Evolutionary conservation across 2,329 filamentous ascomycete genomes (phyloP).

Genomic region (Basipetospora chlamydospora): DNA sequence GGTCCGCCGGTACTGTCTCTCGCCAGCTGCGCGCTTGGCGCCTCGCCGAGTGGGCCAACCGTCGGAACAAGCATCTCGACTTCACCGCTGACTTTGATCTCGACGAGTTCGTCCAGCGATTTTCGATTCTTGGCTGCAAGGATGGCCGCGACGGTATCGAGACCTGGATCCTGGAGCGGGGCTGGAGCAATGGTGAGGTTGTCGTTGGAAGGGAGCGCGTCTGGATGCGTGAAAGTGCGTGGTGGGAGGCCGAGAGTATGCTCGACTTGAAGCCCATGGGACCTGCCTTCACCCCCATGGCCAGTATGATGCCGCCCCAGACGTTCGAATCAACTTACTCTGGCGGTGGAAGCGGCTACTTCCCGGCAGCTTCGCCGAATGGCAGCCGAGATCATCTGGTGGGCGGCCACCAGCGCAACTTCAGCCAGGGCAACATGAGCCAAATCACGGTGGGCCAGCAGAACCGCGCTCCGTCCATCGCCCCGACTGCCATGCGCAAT

Average conservation of each 20-base stretch:
- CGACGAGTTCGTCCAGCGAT: conserved; percentile 79
- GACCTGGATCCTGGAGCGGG: conserved; percentile 83
- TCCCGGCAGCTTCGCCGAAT: conserved; percentile 45
- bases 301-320: conserved; percentile 17
- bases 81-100: conserved; percentile 95
- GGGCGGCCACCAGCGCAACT: conserved; percentile 36
- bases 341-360: conserved; percentile 53
- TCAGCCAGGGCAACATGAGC: conserved; percentile 41
- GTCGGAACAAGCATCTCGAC: conserved; percentile 77
- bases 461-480: conserved; percentile 37
- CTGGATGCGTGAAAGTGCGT: conserved; percentile 87
- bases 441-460: conserved; percentile 33
- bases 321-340: conserved; percentile 60
- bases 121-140: conserved; percentile 68
- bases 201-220: conserved; percentile 80
- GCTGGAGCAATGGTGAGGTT: conserved; percentile 97
- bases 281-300: conserved; percentile 15
- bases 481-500: conserved; percentile 42
- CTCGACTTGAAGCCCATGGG: conserved; percentile 69
- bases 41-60: conserved; percentile 90
- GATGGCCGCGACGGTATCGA: conserved; percentile 88
- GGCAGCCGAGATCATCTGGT: conserved; percentile 61
- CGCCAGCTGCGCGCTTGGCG: conserved; percentile 88
- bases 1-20: conserved; percentile 88
- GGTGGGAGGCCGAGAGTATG: conserved; percentile 98